Conservation (phyloP, 2,329 filamentous ascomycete genomes). For the Thielaviopsis cerberus region DNA sequence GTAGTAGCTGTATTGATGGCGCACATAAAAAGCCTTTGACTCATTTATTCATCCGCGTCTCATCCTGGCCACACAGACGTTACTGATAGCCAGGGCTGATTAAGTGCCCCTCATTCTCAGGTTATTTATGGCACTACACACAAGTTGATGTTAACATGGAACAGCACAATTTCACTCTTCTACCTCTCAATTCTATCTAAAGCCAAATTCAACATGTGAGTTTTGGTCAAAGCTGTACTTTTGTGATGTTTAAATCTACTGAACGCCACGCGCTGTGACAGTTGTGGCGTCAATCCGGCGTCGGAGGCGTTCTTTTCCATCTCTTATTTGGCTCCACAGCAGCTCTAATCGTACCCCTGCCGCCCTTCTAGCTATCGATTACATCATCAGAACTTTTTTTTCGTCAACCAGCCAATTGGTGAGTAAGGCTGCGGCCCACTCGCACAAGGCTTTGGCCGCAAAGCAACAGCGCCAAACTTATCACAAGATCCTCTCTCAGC, state of each 20-base stretch:
- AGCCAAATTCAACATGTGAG: background rate
- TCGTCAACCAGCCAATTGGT: background rate
- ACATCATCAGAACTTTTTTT: slow-evolving; percentile 10
- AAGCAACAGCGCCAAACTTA: background rate
- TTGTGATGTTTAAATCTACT: background rate
- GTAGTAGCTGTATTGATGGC: background rate
- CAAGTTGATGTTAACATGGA: too few species aligned
- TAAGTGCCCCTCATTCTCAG: background rate
- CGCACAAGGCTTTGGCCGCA: background rate
- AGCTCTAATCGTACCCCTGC: background rate
- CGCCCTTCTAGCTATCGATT: background rate
- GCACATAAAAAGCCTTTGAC: background rate
- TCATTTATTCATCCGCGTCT: background rate
- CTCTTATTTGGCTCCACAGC: background rate
- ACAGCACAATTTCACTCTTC: background rate
- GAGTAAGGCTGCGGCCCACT: background rate
- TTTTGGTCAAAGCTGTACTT: background rate
- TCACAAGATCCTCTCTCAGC: background rate
- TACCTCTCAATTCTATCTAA: background rate
- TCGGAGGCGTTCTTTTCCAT: background rate
- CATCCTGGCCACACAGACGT: background rate
- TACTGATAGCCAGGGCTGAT: background rate
- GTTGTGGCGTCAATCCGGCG: background rate
- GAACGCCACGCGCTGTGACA: background rate
- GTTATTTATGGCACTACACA: background rate